Evolutionary conservation across 345 rosid genomes (phyloP).

Genomic region (Camelina laxa): DNA sequence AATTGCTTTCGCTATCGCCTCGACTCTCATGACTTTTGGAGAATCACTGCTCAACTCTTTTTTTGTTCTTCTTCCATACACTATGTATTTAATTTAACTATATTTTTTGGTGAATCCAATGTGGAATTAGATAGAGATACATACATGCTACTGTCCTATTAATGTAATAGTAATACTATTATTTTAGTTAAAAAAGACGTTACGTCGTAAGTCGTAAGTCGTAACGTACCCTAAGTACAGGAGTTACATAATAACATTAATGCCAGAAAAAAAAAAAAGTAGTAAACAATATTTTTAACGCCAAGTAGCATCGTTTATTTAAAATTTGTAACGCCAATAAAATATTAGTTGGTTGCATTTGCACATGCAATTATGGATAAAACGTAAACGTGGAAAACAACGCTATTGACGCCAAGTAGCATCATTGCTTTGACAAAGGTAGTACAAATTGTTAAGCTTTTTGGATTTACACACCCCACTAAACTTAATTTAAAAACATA

Average conservation of each 20-base stretch:
- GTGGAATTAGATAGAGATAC: conserved; percentile 21
- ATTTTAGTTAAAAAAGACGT: background rate
- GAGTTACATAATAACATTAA: background rate
- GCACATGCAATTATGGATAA: background rate
- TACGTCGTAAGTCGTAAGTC: background rate
- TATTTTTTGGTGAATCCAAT: no score
- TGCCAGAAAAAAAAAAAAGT: background rate
- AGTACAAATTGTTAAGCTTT: background rate
- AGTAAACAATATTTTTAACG: background rate
- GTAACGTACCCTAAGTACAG: background rate
- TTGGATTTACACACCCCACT: background rate
- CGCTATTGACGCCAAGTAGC: background rate
- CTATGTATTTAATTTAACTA: no score
- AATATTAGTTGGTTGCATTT: background rate
- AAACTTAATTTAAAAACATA: background rate
- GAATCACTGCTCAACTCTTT: no score
- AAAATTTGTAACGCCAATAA: background rate
- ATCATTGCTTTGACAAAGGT: background rate
- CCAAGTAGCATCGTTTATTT: background rate
- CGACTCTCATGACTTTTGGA: no score
- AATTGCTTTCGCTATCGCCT: no score
- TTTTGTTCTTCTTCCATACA: no score
- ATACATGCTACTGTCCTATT: conserved; percentile 4
- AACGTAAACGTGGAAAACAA: background rate
- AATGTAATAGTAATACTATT: background rate